phyloP scores from a whole-genome alignment of 345 rosid genomes.

The Heritiera littoralis region DNA sequence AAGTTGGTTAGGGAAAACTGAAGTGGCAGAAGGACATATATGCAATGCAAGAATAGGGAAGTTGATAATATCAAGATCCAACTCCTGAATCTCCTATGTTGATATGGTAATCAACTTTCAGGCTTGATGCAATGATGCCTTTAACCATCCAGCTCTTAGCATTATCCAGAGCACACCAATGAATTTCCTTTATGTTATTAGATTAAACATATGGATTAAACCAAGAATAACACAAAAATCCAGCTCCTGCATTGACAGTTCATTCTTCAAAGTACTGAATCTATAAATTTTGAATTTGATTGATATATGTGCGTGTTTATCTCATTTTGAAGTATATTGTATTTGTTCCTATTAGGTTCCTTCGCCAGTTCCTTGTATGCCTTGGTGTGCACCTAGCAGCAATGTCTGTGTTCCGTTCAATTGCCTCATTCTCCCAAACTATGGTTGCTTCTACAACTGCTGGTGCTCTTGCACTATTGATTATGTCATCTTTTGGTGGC shows the following conservation, averaged over 20 bases:
- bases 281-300: background rate
- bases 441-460: conserved; percentile 48
- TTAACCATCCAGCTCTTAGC: background rate
- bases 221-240: background rate
- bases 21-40: too few relatives aligned
- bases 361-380: conserved; percentile 59
- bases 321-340: background rate
- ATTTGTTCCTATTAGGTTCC: conserved; percentile 47
- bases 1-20: background rate
- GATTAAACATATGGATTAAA: background rate
- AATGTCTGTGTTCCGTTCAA: conserved; percentile 65
- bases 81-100: background rate
- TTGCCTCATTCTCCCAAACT: conserved; percentile 67
- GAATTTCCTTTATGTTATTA: background rate
- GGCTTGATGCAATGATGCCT: background rate
- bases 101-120: background rate
- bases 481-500: conserved; percentile 55
- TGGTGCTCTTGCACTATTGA: conserved; percentile 45
- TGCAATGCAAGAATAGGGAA: too few relatives aligned
- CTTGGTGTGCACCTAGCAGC: conserved; percentile 62
- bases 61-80: background rate
- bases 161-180: background rate
- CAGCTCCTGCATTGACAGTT: background rate
- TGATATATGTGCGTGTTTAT: background rate
- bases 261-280: background rate